phyloP scores from a whole-genome alignment of 495 filamentous ascomycete species.

The Aspergillus incahuasiensis region DNA sequence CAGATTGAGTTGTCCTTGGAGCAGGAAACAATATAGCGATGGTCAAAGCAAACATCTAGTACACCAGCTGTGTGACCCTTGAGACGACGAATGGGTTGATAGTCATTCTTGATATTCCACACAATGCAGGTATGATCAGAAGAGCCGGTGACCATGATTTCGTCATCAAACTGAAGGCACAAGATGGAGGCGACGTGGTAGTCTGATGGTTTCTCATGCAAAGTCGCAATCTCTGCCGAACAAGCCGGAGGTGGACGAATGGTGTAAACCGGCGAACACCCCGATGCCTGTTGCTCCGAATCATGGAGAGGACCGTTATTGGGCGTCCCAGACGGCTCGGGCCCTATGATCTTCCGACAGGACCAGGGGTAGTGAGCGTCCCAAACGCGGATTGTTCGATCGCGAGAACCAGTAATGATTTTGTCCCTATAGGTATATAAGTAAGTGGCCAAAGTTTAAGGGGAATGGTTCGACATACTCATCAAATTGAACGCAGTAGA shows the following conservation, averaged over 20 bases:
- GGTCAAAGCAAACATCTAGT: slow-evolving; percentile 87
- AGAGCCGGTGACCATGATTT: slow-evolving; percentile 90
- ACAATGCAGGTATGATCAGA: slow-evolving; percentile 90
- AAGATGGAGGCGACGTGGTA: slow-evolving; percentile 88
- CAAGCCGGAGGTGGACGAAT: slow-evolving; percentile 39
- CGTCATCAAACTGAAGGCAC: slow-evolving; percentile 88
- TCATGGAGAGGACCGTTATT: slow-evolving; percentile 35
- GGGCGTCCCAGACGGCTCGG: slow-evolving; percentile 27
- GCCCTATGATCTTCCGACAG: slow-evolving; percentile 75
- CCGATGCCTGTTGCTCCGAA: slow-evolving; percentile 32
- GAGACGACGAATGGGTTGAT: slow-evolving; percentile 72
- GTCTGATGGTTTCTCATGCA: slow-evolving; percentile 27
- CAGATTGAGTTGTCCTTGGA: slow-evolving; percentile 91
- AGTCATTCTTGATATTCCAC: slow-evolving; percentile 74
- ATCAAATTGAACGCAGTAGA: slow-evolving; percentile 97
- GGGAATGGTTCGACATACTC: slow-evolving; percentile 55
- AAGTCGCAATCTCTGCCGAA: slow-evolving; percentile 25
- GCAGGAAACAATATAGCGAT: slow-evolving; percentile 88
- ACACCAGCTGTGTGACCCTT: slow-evolving; percentile 77
- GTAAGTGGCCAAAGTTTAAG: neutral
- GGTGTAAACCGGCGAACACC: slow-evolving; percentile 43
- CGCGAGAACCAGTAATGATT: slow-evolving; percentile 93
- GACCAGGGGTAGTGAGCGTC: slow-evolving; percentile 76
- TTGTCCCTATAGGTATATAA: slow-evolving; percentile 56
- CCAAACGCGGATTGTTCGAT: slow-evolving; percentile 93